These are phyloP conservation scores for Cardamine occulta DNA, from an alignment of 345 rosid species.

Conservation along the genomic window DNA sequence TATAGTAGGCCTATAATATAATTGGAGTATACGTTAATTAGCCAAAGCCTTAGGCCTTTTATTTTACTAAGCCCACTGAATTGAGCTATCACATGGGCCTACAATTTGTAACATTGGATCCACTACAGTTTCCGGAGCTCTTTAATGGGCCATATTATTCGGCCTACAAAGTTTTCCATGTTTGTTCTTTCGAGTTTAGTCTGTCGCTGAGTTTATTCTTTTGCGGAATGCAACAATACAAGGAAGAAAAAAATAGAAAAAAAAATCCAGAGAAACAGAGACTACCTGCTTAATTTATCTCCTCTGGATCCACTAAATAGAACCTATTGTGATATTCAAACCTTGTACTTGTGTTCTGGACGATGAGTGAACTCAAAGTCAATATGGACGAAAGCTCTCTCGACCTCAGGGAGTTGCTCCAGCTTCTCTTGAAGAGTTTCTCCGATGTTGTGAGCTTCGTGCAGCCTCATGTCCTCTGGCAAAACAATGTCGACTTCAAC, in stretches of 20 bases:
- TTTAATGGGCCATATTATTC: not conserved
- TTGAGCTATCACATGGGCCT: not conserved
- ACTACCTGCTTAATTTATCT: not conserved
- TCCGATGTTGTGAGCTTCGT: slow-evolving; percentile 77
- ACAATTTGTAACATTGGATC: not conserved
- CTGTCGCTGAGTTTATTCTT: not conserved
- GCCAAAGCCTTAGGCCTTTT: not conserved
- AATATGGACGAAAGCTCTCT: slow-evolving; percentile 82
- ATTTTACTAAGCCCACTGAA: not conserved
- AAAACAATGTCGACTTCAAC: slow-evolving; percentile 86
- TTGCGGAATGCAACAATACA: not conserved
- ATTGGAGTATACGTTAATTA: not conserved
- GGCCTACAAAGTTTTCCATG: not conserved
- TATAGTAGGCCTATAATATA: not conserved
- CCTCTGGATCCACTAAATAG: not conserved
- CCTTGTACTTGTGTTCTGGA: slow-evolving; percentile 72
- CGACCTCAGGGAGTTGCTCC: slow-evolving; percentile 78
- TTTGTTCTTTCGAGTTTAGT: not conserved
- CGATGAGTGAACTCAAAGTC: slow-evolving; percentile 81
- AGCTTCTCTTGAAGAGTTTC: slow-evolving; percentile 87
- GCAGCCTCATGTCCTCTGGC: slow-evolving; percentile 69
- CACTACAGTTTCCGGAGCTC: not conserved
- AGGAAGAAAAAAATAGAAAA: not conserved
- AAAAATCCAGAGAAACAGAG: not conserved
- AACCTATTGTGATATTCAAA: slow-evolving; percentile 1